These are phyloP conservation scores for Taphrina pruni DNA, from an alignment of 1,139 yeast genomes.

Conservation along the genomic window DNA sequence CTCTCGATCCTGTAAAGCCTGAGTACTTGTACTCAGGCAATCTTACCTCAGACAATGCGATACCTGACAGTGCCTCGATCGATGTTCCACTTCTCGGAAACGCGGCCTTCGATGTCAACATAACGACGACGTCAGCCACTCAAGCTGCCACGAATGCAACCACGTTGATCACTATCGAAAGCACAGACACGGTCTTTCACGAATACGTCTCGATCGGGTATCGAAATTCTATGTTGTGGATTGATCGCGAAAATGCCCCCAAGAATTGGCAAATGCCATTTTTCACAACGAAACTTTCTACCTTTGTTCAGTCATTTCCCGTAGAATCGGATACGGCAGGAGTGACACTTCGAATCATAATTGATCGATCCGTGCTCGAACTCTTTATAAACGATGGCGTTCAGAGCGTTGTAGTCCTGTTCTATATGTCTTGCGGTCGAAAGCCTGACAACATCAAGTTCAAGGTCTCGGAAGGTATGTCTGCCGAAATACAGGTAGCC, in stretches of 20 bases:
- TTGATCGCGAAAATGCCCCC: conserved; percentile 29
- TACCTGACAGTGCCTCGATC: not conserved
- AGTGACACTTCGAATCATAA: conserved; percentile 18
- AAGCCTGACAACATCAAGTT: conserved; percentile 18
- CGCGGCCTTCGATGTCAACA: conserved; percentile 35
- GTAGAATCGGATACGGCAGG: conserved; percentile 9
- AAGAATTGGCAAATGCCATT: conserved; percentile 32
- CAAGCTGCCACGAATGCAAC: conserved; percentile 6
- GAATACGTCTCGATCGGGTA: conserved; percentile 30
- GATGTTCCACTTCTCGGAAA: conserved; percentile 16
- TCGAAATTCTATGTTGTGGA: conserved; percentile 26
- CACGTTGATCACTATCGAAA: conserved; percentile 10
- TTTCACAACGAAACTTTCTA: conserved; percentile 19
- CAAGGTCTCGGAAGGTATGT: conserved; percentile 26
- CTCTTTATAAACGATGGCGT: conserved; percentile 36
- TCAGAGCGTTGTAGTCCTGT: conserved; percentile 31
- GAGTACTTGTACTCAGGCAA: conserved; percentile 1
- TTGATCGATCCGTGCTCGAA: conserved; percentile 37
- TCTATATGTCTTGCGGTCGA: conserved; percentile 23
- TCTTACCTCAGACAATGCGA: not conserved
- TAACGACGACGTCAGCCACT: not conserved
- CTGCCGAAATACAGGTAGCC: conserved; percentile 8
- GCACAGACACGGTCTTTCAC: conserved; percentile 9
- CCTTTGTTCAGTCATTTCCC: conserved; percentile 20
- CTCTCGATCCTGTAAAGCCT: conserved; percentile 18